Evolutionary conservation across 75 land plant genomes (phyloP).

Genomic region (Adiantum capillusveneris): DNA sequence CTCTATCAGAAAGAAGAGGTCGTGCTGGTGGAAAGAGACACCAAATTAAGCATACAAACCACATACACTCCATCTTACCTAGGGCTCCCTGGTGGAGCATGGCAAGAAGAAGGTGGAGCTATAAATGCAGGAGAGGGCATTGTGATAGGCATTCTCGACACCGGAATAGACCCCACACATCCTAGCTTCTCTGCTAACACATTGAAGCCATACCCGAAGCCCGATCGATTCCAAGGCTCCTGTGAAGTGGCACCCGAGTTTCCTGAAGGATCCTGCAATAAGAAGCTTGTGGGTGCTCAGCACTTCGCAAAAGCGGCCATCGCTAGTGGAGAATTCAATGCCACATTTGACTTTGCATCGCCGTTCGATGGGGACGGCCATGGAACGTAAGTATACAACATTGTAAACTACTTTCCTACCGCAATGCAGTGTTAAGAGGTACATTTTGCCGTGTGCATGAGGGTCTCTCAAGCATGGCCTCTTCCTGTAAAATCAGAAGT

Average conservation of each 20-base stretch:
- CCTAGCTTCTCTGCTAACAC: conserved; percentile 36
- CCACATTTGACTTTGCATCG: conserved; percentile 37
- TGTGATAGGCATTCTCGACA: conserved; percentile 66
- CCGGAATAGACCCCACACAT: conserved; percentile 56
- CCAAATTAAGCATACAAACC: conserved; percentile 45
- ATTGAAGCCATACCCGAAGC: not conserved
- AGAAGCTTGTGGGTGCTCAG: conserved; percentile 61
- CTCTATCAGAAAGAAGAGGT: conserved; percentile 38
- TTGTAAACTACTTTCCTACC: too few species aligned
- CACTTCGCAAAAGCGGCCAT: conserved; percentile 49
- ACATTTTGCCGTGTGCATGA: too few species aligned
- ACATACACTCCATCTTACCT: conserved; percentile 65
- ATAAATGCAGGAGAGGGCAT: conserved; percentile 65
- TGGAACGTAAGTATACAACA: conserved; percentile 41
- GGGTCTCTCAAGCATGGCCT: too few species aligned
- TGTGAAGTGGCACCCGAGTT: conserved; percentile 33
- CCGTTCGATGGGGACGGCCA: conserved; percentile 73
- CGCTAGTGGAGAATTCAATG: conserved; percentile 37
- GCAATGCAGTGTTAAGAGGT: too few species aligned
- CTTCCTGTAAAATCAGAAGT: too few species aligned
- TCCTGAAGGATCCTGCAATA: conserved; percentile 41
- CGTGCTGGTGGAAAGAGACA: conserved; percentile 48
- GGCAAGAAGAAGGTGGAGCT: conserved; percentile 42
- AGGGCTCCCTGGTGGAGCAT: conserved; percentile 43
- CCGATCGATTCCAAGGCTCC: conserved; percentile 25